Percentiles rank a stretch among this genome's conserved stretches.
Evolutionary conservation across 2,329 filamentous ascomycete genomes (phyloP).

Genomic region (Arthrobotrys sphaeroides): DNA sequence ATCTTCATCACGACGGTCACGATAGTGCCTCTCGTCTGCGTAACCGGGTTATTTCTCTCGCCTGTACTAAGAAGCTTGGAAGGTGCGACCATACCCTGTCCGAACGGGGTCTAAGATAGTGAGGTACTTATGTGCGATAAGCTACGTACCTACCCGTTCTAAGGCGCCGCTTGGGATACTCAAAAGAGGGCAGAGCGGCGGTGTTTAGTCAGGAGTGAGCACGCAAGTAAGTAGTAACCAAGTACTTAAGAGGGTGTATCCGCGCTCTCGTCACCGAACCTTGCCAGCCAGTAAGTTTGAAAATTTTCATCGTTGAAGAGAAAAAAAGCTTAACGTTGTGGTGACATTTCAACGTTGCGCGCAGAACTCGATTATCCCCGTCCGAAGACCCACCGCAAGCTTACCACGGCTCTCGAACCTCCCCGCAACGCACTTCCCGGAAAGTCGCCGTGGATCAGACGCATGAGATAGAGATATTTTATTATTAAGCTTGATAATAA

Average conservation of each 20-base stretch:
- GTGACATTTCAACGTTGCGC: neutral
- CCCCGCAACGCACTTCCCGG: slow-evolving; percentile 10
- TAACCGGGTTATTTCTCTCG: slow-evolving; percentile 44
- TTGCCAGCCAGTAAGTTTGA: neutral
- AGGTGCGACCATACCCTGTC: slow-evolving; percentile 34
- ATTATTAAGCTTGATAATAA: neutral
- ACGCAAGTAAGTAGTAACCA: neutral
- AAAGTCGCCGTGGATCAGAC: neutral
- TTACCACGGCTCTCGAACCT: neutral
- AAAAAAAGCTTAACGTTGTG: slow-evolving; percentile 10
- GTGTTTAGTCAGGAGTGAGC: slow-evolving; percentile 5
- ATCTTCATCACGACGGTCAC: neutral
- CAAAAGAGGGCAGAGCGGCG: slow-evolving; percentile 13
- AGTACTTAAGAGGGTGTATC: slow-evolving; percentile 16
- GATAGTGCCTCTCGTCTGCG: neutral
- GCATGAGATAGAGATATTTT: neutral
- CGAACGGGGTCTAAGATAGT: slow-evolving; percentile 38
- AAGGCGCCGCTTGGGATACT: slow-evolving; percentile 12
- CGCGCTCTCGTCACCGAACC: slow-evolving; percentile 12
- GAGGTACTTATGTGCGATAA: slow-evolving; percentile 47
- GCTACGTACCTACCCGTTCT: slow-evolving; percentile 37
- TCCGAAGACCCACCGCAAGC: neutral
- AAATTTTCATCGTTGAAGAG: slow-evolving; percentile 10
- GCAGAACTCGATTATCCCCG: slow-evolving; percentile 1
- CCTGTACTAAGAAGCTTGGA: slow-evolving; percentile 29